phyloP scores from a whole-genome alignment of 805 yeast species.

The Pichia kluyveri region DNA sequence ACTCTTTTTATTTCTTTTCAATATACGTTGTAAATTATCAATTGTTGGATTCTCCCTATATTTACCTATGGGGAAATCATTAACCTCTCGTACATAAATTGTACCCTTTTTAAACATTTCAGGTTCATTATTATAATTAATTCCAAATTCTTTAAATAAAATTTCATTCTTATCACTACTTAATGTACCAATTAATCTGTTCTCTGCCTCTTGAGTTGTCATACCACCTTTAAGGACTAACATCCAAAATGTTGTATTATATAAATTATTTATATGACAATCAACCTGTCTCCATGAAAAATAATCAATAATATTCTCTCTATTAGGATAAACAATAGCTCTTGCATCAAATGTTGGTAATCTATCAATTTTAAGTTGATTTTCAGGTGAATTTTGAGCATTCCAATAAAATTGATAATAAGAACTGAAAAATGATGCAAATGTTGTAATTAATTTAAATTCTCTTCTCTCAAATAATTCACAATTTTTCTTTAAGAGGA shows the following conservation, averaged over 20 bases:
- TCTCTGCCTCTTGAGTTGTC: conserved; percentile 76
- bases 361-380: conserved; percentile 29
- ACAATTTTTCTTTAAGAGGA: conserved; percentile 58
- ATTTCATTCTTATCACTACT: conserved; percentile 86
- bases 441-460: conserved; percentile 68
- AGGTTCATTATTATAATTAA: conserved; percentile 86
- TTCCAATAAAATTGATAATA: conserved; percentile 66
- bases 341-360: conserved; percentile 89
- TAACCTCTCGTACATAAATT: conserved; percentile 40
- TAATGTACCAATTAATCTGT: conserved; percentile 63
- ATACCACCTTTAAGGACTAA: conserved; percentile 62
- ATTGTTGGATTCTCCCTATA: conserved; percentile 17
- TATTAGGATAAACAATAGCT: conserved; percentile 75
- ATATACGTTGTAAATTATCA: conserved; percentile 42
- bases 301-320: conserved; percentile 60
- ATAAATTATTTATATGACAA: conserved; percentile 89
- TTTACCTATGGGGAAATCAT: conserved; percentile 4
- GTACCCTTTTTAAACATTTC: conserved; percentile 87
- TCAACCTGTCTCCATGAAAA: conserved; percentile 94
- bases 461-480: conserved; percentile 74
- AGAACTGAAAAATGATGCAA: conserved; percentile 76
- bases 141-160: conserved; percentile 63
- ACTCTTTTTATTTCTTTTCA: conserved; percentile 41
- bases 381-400: conserved; percentile 40
- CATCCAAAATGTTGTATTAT: conserved; percentile 90